Percentiles rank a stretch among this genome's conserved stretches.
Evolutionary conservation across 257 asterid genomes (phyloP).

Genomic region (Plantago major): DNA sequence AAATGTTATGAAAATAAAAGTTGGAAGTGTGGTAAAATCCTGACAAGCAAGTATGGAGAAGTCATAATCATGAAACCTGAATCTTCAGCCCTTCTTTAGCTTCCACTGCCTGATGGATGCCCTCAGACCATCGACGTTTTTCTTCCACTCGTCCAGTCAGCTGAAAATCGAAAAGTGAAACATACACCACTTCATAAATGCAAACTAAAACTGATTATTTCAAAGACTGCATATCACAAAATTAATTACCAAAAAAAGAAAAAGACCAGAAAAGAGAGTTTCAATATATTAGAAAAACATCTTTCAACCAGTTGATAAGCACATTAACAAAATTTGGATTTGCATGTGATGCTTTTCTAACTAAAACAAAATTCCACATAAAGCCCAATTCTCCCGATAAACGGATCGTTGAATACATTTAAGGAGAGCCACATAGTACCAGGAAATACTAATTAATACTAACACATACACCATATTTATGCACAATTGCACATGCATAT

Average conservation of each 20-base stretch:
- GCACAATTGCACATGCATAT: too few species aligned
- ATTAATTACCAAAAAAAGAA: conserved; percentile 4
- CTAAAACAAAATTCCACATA: too few species aligned
- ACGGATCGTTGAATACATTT: too few species aligned
- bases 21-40: neutral
- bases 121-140: conserved; percentile 95
- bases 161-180: conserved; percentile 35
- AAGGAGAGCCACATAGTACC: too few species aligned
- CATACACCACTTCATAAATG: conserved; percentile 11
- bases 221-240: conserved; percentile 4
- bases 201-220: conserved; percentile 2
- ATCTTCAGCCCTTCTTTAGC: conserved; percentile 93
- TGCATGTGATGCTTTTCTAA: too few species aligned
- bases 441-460: too few species aligned
- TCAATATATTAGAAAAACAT: too few species aligned
- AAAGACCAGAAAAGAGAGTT: neutral
- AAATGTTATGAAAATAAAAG: conserved; percentile 18
- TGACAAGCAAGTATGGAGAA: conserved; percentile 11
- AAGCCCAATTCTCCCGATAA: too few species aligned
- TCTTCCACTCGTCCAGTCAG: conserved; percentile 98
- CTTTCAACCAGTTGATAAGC: too few species aligned
- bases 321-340: too few species aligned
- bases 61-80: conserved; percentile 45
- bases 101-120: conserved; percentile 99
- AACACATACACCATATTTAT: too few species aligned